Evolutionary conservation across 2,329 filamentous ascomycete species (phyloP).

Genomic region (Sclerotinia minor): DNA sequence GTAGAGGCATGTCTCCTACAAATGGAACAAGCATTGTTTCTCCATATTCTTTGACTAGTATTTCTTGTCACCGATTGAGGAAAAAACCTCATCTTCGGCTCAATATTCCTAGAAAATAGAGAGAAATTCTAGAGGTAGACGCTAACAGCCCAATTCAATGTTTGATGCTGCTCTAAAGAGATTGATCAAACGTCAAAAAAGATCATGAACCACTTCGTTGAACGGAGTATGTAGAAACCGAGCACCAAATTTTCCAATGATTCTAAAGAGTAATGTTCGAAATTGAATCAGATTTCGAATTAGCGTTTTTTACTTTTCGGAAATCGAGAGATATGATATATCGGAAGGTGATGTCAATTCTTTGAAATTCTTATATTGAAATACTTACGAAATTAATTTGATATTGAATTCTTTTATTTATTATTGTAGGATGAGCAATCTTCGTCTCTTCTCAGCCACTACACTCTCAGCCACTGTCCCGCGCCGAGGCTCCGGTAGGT

Average conservation of each 20-base stretch:
- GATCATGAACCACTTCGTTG: not conserved
- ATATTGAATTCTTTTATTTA: too few species aligned
- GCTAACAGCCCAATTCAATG: not conserved
- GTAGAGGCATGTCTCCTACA: constrained; percentile 18
- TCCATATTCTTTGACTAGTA: constrained; percentile 17
- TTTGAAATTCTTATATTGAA: too few species aligned
- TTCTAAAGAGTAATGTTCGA: too few species aligned
- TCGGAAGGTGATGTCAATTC: too few species aligned
- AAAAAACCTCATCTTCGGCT: constrained; percentile 17
- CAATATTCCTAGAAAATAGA: not conserved
- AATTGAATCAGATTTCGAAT: too few species aligned
- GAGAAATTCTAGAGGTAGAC: not conserved
- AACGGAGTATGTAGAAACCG: too few species aligned
- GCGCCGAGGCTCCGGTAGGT: not conserved
- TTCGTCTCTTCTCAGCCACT: too few species aligned
- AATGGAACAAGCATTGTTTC: constrained; percentile 16
- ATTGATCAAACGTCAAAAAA: constrained; percentile 3
- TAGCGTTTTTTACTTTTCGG: too few species aligned
- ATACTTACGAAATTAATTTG: too few species aligned
- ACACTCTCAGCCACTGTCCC: not conserved
- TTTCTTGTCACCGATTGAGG: constrained; percentile 12
- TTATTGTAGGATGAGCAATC: too few species aligned
- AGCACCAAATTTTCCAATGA: too few species aligned
- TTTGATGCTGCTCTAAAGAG: not conserved
- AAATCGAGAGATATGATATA: too few species aligned